Evolutionary conservation across 495 filamentous ascomycete species (phyloP).

Genomic region (Hyaloscypha bicolor): DNA sequence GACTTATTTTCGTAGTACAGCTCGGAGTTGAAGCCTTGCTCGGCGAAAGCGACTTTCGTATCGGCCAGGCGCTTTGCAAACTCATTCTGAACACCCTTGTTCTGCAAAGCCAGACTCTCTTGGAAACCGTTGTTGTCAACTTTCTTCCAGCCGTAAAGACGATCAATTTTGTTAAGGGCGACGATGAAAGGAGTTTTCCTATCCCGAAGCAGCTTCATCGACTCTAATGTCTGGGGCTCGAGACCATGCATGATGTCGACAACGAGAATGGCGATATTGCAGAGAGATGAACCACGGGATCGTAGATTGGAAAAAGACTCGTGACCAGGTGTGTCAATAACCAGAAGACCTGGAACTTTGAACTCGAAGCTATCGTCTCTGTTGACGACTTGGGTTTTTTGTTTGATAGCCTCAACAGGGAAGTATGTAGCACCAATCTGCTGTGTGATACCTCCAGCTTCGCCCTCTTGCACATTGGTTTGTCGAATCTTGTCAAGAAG

Average conservation of each 20-base stretch:
- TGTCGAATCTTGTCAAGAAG: constrained; percentile 97
- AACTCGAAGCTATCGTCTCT: constrained; percentile 88
- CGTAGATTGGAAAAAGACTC: constrained; percentile 99
- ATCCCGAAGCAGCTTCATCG: constrained; percentile 91
- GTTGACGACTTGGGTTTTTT: constrained; percentile 94
- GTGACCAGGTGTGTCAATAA: constrained; percentile 99
- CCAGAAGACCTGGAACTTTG: constrained; percentile 94
- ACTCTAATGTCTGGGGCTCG: constrained; percentile 96
- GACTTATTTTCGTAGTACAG: constrained; percentile 98
- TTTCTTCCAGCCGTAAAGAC: constrained; percentile 97
- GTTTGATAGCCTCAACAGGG: constrained; percentile 87
- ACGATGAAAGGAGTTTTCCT: constrained; percentile 98
- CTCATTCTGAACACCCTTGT: constrained; percentile 91
- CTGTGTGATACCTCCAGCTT: constrained; percentile 99
- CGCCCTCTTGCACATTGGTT: constrained; percentile 98
- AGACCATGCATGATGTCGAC: constrained; percentile 99
- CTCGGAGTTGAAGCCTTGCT: constrained; percentile 97
- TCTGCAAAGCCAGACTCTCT: constrained; percentile 86
- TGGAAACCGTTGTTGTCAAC: constrained; percentile 98
- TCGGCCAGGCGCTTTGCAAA: constrained; percentile 89
- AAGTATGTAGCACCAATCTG: constrained; percentile 99
- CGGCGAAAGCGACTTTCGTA: constrained; percentile 90
- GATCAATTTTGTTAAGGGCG: constrained; percentile 99
- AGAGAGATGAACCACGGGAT: constrained; percentile 93
- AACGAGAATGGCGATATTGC: constrained; percentile 98